Evolutionary conservation across 2,329 filamentous ascomycete genomes (phyloP), one percentile per base, ranked within the genome.

Genomic region (Exophiala xenobiotica): DNA sequence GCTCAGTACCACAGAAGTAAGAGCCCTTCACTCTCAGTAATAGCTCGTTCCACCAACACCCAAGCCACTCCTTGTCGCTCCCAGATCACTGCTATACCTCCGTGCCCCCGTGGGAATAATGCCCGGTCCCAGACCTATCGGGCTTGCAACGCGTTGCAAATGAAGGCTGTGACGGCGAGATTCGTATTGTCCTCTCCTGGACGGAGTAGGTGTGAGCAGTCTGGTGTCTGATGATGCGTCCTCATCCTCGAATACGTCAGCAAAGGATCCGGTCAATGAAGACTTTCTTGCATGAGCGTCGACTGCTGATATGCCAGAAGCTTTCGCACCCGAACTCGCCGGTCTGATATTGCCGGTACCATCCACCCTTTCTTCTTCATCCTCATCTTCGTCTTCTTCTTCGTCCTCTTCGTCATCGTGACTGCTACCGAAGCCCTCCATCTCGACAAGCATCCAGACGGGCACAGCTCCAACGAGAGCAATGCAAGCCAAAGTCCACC

Each of bases 401-500:
- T 59, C 52, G 22, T 59, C 56, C 9, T 67, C 62, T 2, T 62
- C 65, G n/a, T 70, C 65, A 35, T 64, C 63, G 22, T 59, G 57
- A 3, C 54, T 48, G 29, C 68, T 68, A 12, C 70, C 70, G 68
- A 89, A 74, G 0, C 88, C 88, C 6, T 89, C 82, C 29, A 86
- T 85, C 64, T 96, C 82, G 2, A 84, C 78, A 1, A 95, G 78
- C 71, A 83, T 86, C 67, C 84, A 88, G 0, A 87, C 80, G 0
- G 90, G 87, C 2, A 95, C 68, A 0, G 82, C 82, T 14, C 87
- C 87, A 1, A 90, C 41, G 0, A 80, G 55, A 0, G 83, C 79
- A 38, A 95, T 73, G 0, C 72, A 61, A 0, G 82, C 78, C n/a
- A 96, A 74, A 3, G 86, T 75, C 83, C 88, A 95, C 80, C 88